phyloP scores from a whole-genome alignment of 2,329 filamentous ascomycete species.

The Cladosporium sp. region DNA sequence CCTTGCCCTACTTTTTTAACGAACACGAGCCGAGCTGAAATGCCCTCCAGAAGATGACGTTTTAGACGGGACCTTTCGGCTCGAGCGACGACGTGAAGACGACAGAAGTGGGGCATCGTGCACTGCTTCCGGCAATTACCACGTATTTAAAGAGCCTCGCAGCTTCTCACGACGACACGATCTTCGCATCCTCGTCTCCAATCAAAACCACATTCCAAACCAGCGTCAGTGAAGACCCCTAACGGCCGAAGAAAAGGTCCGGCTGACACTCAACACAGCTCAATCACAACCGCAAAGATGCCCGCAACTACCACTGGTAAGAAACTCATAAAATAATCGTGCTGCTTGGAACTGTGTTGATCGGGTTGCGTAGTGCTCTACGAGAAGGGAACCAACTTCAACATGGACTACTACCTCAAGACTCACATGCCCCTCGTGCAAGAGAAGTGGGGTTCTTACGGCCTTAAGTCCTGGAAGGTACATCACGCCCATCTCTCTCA shows the following conservation, averaged over 20 bases:
- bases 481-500: too few species aligned
- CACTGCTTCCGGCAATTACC: neutral
- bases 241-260: too few species aligned
- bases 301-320: conserved; percentile 11
- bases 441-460: conserved; percentile 33
- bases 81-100: conserved; percentile 1
- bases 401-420: conserved; percentile 42
- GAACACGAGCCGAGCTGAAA: neutral
- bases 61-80: neutral
- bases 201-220: neutral
- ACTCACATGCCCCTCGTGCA: conserved; percentile 42
- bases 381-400: conserved; percentile 38
- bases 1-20: neutral
- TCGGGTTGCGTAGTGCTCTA: conserved; percentile 32
- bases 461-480: conserved; percentile 33
- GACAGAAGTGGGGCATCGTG: conserved; percentile 13
- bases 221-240: neutral
- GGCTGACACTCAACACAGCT: neutral
- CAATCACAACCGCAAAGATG: conserved; percentile 5
- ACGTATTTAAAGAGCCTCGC: conserved; percentile 5
- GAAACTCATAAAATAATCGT: neutral
- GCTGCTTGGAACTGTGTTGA: neutral
- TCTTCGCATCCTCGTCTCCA: neutral
- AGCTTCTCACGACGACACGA: neutral
- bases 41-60: neutral